A percentile compares a stretch with the other conserved stretches of the same genome.
phyloP scores from a whole-genome alignment of 495 filamentous ascomycete genomes.

The Pyrenopolyporus hunteri region DNA sequence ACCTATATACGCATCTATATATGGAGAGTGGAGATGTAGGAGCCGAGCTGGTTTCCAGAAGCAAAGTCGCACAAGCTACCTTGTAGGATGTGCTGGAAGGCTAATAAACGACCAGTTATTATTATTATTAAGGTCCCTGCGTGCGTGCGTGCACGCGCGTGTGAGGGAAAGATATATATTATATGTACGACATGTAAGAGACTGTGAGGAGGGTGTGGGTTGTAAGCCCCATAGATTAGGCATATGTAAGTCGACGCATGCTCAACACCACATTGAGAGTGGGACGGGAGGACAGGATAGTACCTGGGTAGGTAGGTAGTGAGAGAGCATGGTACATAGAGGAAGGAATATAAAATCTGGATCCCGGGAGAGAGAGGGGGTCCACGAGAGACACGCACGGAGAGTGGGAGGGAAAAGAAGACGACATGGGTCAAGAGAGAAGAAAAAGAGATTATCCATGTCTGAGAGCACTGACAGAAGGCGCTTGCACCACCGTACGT shows the following conservation, averaged over 20 bases:
- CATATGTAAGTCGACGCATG: slow-evolving; percentile 28
- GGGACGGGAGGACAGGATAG: slow-evolving; percentile 16
- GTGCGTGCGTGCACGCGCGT: slow-evolving; percentile 29
- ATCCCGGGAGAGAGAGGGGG: slow-evolving; percentile 11
- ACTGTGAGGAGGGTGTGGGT: slow-evolving; percentile 18
- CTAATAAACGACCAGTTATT: slow-evolving; percentile 25
- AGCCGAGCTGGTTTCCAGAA: slow-evolving; percentile 32
- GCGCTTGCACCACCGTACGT: slow-evolving; percentile 38
- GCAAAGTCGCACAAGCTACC: slow-evolving; percentile 35
- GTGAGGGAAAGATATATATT: slow-evolving; percentile 22
- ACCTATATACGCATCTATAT: slow-evolving; percentile 13
- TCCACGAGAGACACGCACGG: too few species aligned
- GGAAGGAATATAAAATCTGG: slow-evolving; percentile 32
- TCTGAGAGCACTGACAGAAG: slow-evolving; percentile 32
- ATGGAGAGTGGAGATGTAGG: slow-evolving; percentile 24
- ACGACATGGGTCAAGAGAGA: slow-evolving; percentile 26
- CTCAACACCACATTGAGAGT: slow-evolving; percentile 24
- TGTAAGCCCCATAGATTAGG: slow-evolving; percentile 36
- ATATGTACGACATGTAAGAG: slow-evolving; percentile 22
- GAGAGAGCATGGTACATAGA: slow-evolving; percentile 22
- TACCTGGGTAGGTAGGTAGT: too few species aligned
- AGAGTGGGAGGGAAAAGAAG: slow-evolving; percentile 7
- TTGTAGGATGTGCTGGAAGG: slow-evolving; percentile 26
- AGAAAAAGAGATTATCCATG: slow-evolving; percentile 37
- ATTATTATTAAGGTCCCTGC: slow-evolving; percentile 35